These are phyloP conservation scores for Pterocarpus macrocarpus DNA, from an alignment of 306 rosid species.

Conservation along the genomic window DNA sequence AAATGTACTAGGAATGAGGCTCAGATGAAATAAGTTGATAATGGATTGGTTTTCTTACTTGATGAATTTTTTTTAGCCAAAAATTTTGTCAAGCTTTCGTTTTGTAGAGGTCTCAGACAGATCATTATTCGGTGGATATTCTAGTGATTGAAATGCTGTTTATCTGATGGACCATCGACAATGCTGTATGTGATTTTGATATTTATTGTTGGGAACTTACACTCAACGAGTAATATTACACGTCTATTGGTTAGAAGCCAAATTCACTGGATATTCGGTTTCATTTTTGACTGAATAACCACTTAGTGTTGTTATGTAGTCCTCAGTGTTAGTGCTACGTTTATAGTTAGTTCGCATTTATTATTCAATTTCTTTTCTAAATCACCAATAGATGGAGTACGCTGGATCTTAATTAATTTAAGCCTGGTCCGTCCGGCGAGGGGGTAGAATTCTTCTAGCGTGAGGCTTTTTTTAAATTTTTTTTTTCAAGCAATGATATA, in stretches of 20 bases:
- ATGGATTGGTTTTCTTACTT: constrained; percentile 30
- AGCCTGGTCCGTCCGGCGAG: no score
- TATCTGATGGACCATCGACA: constrained; percentile 28
- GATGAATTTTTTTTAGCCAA: constrained; percentile 17
- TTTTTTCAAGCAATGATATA: no score
- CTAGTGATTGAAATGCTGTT: constrained; percentile 41
- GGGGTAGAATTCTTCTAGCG: no score
- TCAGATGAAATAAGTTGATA: constrained; percentile 34
- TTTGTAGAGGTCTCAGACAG: constrained; percentile 8
- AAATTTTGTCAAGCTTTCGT: constrained; percentile 43
- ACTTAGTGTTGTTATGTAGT: not conserved
- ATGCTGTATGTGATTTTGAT: constrained; percentile 27
- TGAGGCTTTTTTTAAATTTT: no score
- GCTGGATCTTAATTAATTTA: no score
- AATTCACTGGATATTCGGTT: not conserved
- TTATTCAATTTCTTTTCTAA: no score
- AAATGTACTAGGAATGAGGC: constrained; percentile 15
- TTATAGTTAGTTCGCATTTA: not conserved
- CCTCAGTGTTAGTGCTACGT: not conserved
- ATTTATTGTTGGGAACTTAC: constrained; percentile 10
- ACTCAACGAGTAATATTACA: not conserved
- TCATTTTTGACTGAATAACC: not conserved
- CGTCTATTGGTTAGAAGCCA: constrained; percentile 6
- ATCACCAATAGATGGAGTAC: no score
- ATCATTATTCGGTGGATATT: constrained; percentile 27